phyloP scores from a whole-genome alignment of 306 rosid species.

The Sicyos baderoa region DNA sequence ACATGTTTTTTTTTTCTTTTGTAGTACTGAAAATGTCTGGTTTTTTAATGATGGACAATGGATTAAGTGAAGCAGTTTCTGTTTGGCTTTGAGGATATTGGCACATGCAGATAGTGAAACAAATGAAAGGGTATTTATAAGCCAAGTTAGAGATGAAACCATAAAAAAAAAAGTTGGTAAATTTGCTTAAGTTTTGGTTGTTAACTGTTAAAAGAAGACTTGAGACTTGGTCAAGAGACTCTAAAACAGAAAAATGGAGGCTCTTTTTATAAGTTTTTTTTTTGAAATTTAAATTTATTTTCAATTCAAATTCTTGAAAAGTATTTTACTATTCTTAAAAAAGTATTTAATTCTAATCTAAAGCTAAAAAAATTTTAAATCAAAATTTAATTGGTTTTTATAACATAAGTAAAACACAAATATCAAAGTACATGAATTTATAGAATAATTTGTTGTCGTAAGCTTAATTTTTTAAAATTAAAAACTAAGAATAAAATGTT shows the following conservation, averaged over 20 bases:
- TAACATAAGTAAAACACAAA: too few species aligned
- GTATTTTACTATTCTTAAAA: too few species aligned
- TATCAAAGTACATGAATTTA: too few species aligned
- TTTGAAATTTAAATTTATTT: too few species aligned
- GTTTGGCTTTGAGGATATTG: neutral
- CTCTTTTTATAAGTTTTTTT: too few species aligned
- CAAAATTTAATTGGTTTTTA: too few species aligned
- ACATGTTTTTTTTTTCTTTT: slow-evolving; percentile 19
- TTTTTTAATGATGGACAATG: neutral
- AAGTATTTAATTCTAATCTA: too few species aligned
- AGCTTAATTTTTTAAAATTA: too few species aligned
- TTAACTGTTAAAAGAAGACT: neutral
- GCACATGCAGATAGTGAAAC: slow-evolving; percentile 9
- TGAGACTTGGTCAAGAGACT: slow-evolving; percentile 30
- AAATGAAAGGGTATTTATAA: neutral
- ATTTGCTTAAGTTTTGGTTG: neutral
- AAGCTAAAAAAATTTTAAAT: too few species aligned
- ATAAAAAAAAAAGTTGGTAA: neutral
- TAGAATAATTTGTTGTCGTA: too few species aligned
- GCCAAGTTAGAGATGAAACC: neutral
- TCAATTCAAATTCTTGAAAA: neutral
- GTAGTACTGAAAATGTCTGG: neutral
- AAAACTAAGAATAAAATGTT: too few species aligned
- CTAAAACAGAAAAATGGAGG: too few species aligned
- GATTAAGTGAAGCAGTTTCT: neutral